Base-by-base conservation (phyloP, 2,329 filamentous ascomycete species). In the Aspergillus japonicus region DNA sequence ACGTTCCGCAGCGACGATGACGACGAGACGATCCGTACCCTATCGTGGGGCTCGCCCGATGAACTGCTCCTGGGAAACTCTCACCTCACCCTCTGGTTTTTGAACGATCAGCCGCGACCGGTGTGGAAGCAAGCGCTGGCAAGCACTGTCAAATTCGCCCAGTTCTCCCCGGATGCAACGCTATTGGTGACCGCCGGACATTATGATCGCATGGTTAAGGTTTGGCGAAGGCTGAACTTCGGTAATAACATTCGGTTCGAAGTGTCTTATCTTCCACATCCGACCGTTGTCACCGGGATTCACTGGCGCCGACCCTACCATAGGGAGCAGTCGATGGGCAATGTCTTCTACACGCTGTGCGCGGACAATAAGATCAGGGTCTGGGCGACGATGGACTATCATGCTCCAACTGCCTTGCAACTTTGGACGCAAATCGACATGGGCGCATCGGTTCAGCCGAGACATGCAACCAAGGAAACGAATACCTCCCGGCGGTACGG, bases 311-410 rank as follows among this genome's bases (percentile, higher is more conserved):
- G 86, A 62, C 91, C 91, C 5, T 85, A 86, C 62, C 87, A 95
- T 70, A 78, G 86, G 14, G 91, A 94, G 39, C 90, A 96, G 71
- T 87, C 86, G 5, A 85, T 89, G 57, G 90, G 95, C 44, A 95
- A 96, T 74, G 89, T 96, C 0, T 82, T 99, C 1, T 98, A 96
- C 71, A 96, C 95, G 0, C 86, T 93, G 64, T 96, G 92, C 67
- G 83, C 87, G 14, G 95, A 99, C 72, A 87, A 89, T 59, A 81
- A 88, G 53, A 79, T 98, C 63, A 86, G 93, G 50, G 84, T 97
- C 47, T 99, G 94, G 94, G 88, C 89, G 0, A 84, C 89, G 8
- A 87, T 87, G 5, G 91, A 96, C 62, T 83, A 86, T 42, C 85
- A 89, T 67, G 85, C 87, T 21, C 80, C 88, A 21, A 87, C 91